Evolutionary conservation across 73 alveolate species (phyloP).

Genomic region (Tetrahymena borealis): DNA sequence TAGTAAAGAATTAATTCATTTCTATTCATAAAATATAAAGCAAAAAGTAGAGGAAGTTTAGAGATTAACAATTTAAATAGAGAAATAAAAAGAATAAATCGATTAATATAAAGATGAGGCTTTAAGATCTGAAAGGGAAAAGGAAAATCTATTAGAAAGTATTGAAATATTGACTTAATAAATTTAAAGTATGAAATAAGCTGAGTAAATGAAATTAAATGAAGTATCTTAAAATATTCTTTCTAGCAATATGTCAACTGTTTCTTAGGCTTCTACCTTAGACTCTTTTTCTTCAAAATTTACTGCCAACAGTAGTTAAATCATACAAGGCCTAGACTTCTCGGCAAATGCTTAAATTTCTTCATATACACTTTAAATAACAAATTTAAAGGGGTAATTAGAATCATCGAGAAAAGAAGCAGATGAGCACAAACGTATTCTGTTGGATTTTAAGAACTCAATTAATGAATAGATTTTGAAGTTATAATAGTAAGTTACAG

Average conservation of each 20-base stretch:
- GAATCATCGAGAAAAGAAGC: neutral
- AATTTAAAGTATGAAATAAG: neutral
- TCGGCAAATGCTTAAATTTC: neutral
- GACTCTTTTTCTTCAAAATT: neutral
- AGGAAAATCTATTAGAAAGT: neutral
- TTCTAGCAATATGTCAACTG: neutral
- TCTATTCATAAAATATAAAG: neutral
- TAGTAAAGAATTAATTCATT: neutral
- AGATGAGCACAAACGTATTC: neutral
- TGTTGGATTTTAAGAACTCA: neutral
- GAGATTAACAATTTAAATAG: neutral
- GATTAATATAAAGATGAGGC: neutral
- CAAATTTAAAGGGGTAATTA: neutral
- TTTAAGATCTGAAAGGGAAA: neutral
- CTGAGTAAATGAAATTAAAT: neutral
- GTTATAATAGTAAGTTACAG: neutral
- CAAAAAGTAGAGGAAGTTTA: neutral
- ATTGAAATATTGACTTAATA: neutral
- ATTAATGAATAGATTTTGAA: neutral
- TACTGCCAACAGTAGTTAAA: neutral
- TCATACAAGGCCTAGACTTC: neutral
- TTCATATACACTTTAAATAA: neutral
- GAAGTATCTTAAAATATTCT: neutral
- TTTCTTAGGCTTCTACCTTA: neutral
- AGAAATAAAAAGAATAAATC: neutral